phyloP scores from a whole-genome alignment of 2,329 filamentous ascomycete species.

The Clarireedia homoeocarpa region DNA sequence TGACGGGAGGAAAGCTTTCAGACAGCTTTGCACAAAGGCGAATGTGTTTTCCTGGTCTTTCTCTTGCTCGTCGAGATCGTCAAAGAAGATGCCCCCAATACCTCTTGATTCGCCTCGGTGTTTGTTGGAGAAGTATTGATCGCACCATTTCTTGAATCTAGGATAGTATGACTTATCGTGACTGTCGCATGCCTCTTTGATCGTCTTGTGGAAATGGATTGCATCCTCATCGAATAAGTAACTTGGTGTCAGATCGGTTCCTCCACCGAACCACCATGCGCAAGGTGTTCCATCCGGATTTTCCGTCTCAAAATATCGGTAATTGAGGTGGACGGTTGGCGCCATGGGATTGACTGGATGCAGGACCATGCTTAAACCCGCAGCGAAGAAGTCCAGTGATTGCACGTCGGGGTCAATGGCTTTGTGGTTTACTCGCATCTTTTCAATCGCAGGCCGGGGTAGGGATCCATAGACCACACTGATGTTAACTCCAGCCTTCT shows the following conservation, averaged over 20 bases:
- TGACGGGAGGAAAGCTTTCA: slow-evolving; percentile 80
- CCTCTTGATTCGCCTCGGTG: slow-evolving; percentile 83
- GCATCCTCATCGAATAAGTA: slow-evolving; percentile 98
- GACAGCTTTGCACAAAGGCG: slow-evolving; percentile 76
- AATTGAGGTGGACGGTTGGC: slow-evolving; percentile 95
- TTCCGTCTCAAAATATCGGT: slow-evolving; percentile 96
- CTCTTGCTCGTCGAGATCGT: slow-evolving; percentile 83
- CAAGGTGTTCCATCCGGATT: slow-evolving; percentile 73
- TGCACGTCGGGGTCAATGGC: slow-evolving; percentile 73
- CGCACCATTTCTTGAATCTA: slow-evolving; percentile 96
- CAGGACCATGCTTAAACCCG: slow-evolving; percentile 84
- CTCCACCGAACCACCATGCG: slow-evolving; percentile 97
- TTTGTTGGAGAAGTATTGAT: slow-evolving; percentile 93
- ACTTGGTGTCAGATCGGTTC: slow-evolving; percentile 83
- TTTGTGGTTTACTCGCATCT: slow-evolving; percentile 94
- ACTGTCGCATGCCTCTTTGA: slow-evolving; percentile 88
- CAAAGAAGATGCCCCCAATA: slow-evolving; percentile 96
- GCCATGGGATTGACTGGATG: slow-evolving; percentile 96
- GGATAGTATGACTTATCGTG: slow-evolving; percentile 91
- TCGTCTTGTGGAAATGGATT: slow-evolving; percentile 88
- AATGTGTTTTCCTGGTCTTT: slow-evolving; percentile 87
- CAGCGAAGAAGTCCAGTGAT: slow-evolving; percentile 88
- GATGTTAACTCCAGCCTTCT: slow-evolving; percentile 94
- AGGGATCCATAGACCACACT: slow-evolving; percentile 91
- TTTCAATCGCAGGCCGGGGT: slow-evolving; percentile 76